Conservation (phyloP, 2,329 filamentous ascomycete species). For the Helotiales sp. region DNA sequence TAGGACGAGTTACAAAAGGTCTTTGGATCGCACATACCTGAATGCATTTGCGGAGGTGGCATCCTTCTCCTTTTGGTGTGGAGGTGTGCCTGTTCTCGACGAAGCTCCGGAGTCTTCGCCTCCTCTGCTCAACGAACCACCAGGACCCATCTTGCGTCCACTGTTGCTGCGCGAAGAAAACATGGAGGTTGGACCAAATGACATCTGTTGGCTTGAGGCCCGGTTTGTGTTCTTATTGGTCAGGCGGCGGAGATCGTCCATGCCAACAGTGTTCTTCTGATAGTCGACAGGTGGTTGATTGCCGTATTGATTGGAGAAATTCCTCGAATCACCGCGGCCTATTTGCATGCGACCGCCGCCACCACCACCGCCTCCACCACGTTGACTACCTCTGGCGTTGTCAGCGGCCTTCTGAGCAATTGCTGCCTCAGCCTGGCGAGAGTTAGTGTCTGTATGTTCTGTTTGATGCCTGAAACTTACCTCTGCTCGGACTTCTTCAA, state of each 20-base stretch:
- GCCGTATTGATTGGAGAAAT: slow-evolving; percentile 72
- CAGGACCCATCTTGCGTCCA: slow-evolving; percentile 76
- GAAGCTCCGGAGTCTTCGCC: slow-evolving; percentile 85
- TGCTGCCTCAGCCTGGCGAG: slow-evolving; percentile 62
- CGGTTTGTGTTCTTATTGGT: slow-evolving; percentile 63
- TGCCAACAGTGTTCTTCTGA: slow-evolving; percentile 78
- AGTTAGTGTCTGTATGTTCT: slow-evolving; percentile 28
- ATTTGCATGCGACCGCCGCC: slow-evolving; percentile 67
- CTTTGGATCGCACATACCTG: slow-evolving; percentile 64
- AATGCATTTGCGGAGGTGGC: slow-evolving; percentile 84
- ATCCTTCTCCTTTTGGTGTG: slow-evolving; percentile 63
- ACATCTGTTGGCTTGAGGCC: slow-evolving; percentile 58
- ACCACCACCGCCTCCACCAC: slow-evolving; percentile 66
- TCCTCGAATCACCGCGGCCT: slow-evolving; percentile 84
- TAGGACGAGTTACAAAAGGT: slow-evolving; percentile 22
- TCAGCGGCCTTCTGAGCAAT: slow-evolving; percentile 83
- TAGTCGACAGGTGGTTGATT: slow-evolving; percentile 71
- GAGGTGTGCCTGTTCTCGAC: slow-evolving; percentile 87
- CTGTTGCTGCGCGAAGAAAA: slow-evolving; percentile 90
- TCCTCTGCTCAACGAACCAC: slow-evolving; percentile 68
- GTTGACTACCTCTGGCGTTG: slow-evolving; percentile 55
- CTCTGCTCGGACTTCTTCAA: slow-evolving; percentile 85
- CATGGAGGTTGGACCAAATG: slow-evolving; percentile 82
- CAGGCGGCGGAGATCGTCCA: slow-evolving; percentile 87
- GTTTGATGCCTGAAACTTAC: slow-evolving; percentile 43